Conservation (phyloP, 768 basidiomycete species). For the Macrolepiota fuliginosa region DNA sequence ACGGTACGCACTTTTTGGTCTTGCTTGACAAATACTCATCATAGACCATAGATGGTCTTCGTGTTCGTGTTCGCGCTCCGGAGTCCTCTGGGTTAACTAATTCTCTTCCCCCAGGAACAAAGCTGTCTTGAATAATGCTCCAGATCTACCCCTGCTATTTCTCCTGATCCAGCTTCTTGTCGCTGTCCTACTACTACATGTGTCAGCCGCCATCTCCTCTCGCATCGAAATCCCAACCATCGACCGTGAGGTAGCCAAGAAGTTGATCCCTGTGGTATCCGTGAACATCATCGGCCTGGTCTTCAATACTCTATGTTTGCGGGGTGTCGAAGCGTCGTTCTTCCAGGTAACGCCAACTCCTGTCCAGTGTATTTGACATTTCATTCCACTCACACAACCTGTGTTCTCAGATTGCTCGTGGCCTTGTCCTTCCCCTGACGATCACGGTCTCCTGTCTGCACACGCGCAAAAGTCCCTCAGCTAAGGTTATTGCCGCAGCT, state of each 20-base stretch:
- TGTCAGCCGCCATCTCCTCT: conserved; percentile 42
- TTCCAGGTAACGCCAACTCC: conserved; percentile 54
- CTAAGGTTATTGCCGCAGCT: conserved; percentile 56
- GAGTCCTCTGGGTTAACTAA: conserved; percentile 10
- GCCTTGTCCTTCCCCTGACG: conserved; percentile 80
- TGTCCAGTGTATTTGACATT: not conserved
- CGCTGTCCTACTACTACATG: conserved; percentile 63
- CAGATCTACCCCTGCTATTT: conserved; percentile 66
- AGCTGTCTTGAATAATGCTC: conserved; percentile 65
- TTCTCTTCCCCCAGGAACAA: conserved; percentile 53
- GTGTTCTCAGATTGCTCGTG: conserved; percentile 69
- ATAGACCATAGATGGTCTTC: conserved; percentile 43
- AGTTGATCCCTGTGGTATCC: conserved; percentile 58
- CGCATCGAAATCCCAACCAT: conserved; percentile 58
- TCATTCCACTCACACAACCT: not conserved
- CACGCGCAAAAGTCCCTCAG: conserved; percentile 51
- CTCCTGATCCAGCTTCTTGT: conserved; percentile 66
- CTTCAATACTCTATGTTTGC: conserved; percentile 77
- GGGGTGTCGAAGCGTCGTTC: conserved; percentile 77
- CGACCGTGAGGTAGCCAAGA: conserved; percentile 50
- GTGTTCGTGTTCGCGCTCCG: conserved; percentile 30
- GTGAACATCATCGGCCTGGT: conserved; percentile 75
- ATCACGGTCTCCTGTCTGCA: conserved; percentile 67
- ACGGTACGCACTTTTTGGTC: conserved; percentile 46
- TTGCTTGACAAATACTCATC: conserved; percentile 1